Evolutionary conservation across 306 rosid species (phyloP), one percentile per base, ranked within the genome.

Genomic region (Trichosanthes truncata): DNA sequence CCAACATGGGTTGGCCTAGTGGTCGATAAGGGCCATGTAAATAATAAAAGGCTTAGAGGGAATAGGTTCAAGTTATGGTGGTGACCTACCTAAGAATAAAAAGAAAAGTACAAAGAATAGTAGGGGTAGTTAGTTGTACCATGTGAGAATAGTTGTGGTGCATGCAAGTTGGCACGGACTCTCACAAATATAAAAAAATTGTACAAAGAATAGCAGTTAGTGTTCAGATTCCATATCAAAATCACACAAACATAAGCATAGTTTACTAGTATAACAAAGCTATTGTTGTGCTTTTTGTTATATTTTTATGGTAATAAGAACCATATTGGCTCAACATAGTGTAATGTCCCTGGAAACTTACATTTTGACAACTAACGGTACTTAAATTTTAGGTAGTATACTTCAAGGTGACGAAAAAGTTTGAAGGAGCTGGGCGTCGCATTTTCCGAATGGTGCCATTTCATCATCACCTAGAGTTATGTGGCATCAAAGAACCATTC

Each of bases 371-470:
- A 75, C 62, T 38, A 45, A 76, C 23, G 7, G 56, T 67, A n/a
- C 75, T 63, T 61, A 1, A 79, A 68, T 49, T 38, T 21, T 80
- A 94, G 98, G 85, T 83, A 49, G n/a, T 89, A 15, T 84, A 87
- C 89, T 87, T 85, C 65, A 83, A 89, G 79, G 73, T 82, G 36
- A 91, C 91, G 1, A 94, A 83, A 61, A 83, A 80, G 48, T 77
- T 86, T 29, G 66, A 17, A 15, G 90, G 88, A 82, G 81, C 57
- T 15, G 82, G 92, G 36, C 87, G 84, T 55, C 89, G 84, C 11
- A 26, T 91, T n/a, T 89, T 89, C 55, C 88, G 74, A 82, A 83
- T 91, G 92, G 97, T 91, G 10, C 90, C 97, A 13, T 84, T 94
- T 61, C 93, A 92, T 87, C 88, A 88, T 66, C 88, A 87, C 84